phyloP scores from a whole-genome alignment of 2,329 filamentous ascomycete species.

The Cryphonectria parasitica region DNA sequence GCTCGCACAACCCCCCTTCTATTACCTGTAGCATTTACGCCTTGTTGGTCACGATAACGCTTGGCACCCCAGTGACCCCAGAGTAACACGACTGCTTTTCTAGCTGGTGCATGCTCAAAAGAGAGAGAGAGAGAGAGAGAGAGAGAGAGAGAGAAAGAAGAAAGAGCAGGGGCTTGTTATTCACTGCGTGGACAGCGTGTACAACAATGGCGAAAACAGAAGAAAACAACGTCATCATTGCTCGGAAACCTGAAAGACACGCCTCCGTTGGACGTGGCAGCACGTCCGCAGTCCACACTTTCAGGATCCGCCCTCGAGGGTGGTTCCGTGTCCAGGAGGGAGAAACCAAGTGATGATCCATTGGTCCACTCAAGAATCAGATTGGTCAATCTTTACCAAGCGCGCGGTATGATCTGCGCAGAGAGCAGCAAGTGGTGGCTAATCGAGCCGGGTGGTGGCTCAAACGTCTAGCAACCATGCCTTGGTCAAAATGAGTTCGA shows the following conservation, averaged over 20 bases:
- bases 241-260: not conserved
- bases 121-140: too few species aligned
- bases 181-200: not conserved
- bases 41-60: not conserved
- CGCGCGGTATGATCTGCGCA: conserved; percentile 15
- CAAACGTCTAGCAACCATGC: not conserved
- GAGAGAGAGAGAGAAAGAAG: not conserved
- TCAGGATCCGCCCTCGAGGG: conserved; percentile 12
- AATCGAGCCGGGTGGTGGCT: not conserved
- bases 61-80: not conserved
- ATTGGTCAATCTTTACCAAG: conserved; percentile 33
- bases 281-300: conserved; percentile 30
- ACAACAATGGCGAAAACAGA: not conserved
- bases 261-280: conserved; percentile 27
- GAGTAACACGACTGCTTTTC: not conserved
- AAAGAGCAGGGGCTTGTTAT: not conserved
- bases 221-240: not conserved
- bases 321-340: conserved; percentile 15
- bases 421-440: conserved; percentile 17
- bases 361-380: conserved; percentile 24
- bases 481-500: not conserved
- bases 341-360: conserved; percentile 25
- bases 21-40: not conserved
- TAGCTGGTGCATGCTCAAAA: not conserved
- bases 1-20: not conserved